phyloP scores from a whole-genome alignment of 2,329 filamentous ascomycete species.

The Trichothecium roseum region DNA sequence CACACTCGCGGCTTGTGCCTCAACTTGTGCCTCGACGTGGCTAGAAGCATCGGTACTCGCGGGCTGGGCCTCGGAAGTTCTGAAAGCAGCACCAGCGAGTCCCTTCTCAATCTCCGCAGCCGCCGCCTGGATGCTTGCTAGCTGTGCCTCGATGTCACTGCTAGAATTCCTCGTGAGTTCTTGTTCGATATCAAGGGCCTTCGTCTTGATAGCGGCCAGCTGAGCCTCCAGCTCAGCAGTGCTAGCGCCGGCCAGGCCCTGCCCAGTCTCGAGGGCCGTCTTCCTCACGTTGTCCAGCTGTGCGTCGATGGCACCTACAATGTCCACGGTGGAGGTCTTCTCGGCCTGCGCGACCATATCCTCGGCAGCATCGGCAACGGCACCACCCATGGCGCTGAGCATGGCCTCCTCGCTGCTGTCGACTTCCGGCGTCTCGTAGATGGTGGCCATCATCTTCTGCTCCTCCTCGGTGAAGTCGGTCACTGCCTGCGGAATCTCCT shows the following conservation, averaged over 20 bases:
- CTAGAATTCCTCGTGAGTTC: too few relatives aligned
- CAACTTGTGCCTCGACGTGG: too few relatives aligned
- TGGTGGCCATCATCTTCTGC: conserved; percentile 19
- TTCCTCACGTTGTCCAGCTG: not conserved
- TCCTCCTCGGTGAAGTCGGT: conserved; percentile 27
- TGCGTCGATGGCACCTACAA: conserved; percentile 1
- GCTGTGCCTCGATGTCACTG: not conserved
- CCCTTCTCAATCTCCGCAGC: not conserved
- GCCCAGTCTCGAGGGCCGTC: conserved; percentile 1
- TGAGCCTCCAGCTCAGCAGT: too few relatives aligned
- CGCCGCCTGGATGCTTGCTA: not conserved
- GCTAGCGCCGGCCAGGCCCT: not conserved
- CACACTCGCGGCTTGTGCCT: too few relatives aligned
- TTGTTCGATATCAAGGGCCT: too few relatives aligned
- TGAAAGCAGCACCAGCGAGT: not conserved
- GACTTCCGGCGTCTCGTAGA: conserved; percentile 13
- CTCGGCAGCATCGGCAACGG: conserved; percentile 7
- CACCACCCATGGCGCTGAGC: conserved; percentile 19
- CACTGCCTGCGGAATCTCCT: conserved; percentile 21
- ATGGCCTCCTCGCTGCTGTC: conserved; percentile 21
- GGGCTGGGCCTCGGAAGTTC: too few relatives aligned
- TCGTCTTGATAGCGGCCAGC: too few relatives aligned
- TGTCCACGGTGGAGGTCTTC: not conserved
- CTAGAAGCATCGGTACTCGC: too few relatives aligned
- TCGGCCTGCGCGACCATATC: conserved; percentile 12